Evolutionary conservation across 768 basidiomycete genomes (phyloP).

Genomic region (Tricholoma hemisulphureum): DNA sequence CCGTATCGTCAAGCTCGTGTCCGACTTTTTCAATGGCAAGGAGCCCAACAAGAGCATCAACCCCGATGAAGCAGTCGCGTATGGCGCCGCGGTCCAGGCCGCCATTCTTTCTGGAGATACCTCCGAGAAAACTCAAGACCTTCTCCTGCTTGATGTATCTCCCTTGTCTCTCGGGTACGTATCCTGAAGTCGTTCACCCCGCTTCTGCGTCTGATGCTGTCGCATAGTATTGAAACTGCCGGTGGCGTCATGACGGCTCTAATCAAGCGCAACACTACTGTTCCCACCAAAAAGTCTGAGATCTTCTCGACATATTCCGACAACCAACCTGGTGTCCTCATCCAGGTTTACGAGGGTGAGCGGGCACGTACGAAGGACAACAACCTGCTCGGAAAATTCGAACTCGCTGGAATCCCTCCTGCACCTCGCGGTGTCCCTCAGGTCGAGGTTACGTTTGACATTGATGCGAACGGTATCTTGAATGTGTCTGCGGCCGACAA

Average conservation of each 20-base stretch:
- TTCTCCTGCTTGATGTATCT: slow-evolving; percentile 92
- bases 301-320: slow-evolving; percentile 98
- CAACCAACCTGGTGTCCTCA: slow-evolving; percentile 98
- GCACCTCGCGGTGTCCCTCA: slow-evolving; percentile 98
- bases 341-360: slow-evolving; percentile 98
- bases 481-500: slow-evolving; percentile 96
- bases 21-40: slow-evolving; percentile 98
- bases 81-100: slow-evolving; percentile 98
- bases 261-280: slow-evolving; percentile 98
- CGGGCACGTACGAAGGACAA: slow-evolving; percentile 99
- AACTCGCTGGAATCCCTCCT: slow-evolving; percentile 93
- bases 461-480: slow-evolving; percentile 94
- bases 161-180: slow-evolving; percentile 70
- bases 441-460: slow-evolving; percentile 96
- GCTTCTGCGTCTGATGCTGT: slow-evolving; percentile 23
- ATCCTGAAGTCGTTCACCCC: slow-evolving; percentile 22
- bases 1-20: slow-evolving; percentile 94
- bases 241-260: slow-evolving; percentile 99
- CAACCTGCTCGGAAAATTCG: slow-evolving; percentile 97
- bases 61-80: slow-evolving; percentile 98
- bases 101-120: slow-evolving; percentile 98
- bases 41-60: slow-evolving; percentile 99
- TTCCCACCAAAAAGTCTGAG: slow-evolving; percentile 98
- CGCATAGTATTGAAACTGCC: slow-evolving; percentile 88
- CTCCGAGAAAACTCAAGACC: slow-evolving; percentile 95